phyloP scores from a whole-genome alignment of 768 basidiomycete species.

The Agrocybe praecox region DNA sequence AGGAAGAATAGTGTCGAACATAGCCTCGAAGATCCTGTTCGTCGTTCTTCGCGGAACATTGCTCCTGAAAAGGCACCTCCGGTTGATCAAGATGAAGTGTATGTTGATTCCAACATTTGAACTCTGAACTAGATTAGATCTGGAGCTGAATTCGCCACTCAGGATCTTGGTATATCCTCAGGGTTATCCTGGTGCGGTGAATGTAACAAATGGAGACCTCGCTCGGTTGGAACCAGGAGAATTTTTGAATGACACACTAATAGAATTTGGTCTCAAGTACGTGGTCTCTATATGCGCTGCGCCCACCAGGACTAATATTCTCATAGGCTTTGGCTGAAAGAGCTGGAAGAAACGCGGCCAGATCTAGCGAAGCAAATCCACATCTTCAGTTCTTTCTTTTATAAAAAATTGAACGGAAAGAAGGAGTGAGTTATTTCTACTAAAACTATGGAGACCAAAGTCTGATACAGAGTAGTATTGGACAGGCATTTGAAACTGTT shows the following conservation, averaged over 20 bases:
- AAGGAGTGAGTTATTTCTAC: slow-evolving; percentile 56
- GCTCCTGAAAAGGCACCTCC: slow-evolving; percentile 5
- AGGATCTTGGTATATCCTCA: slow-evolving; percentile 83
- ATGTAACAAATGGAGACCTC: slow-evolving; percentile 79
- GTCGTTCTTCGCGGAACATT: slow-evolving; percentile 21
- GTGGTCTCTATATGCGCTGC: slow-evolving; percentile 23
- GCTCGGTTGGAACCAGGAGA: slow-evolving; percentile 75
- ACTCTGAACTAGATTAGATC: background rate
- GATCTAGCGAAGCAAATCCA: slow-evolving; percentile 74
- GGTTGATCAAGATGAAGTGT: slow-evolving; percentile 62
- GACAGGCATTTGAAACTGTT: slow-evolving; percentile 78
- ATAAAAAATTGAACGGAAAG: slow-evolving; percentile 77
- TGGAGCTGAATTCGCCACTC: background rate
- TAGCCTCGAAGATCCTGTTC: slow-evolving; percentile 17
- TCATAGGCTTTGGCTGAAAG: slow-evolving; percentile 68
- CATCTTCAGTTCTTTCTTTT: slow-evolving; percentile 98
- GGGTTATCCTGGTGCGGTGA: slow-evolving; percentile 71
- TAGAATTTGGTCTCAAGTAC: slow-evolving; percentile 94
- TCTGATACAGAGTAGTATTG: slow-evolving; percentile 8
- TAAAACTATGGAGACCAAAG: background rate
- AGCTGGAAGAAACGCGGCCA: slow-evolving; percentile 55
- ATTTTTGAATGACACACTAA: slow-evolving; percentile 94
- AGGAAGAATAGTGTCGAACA: background rate
- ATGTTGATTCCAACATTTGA: slow-evolving; percentile 12
- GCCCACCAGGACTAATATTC: slow-evolving; percentile 1